Base-by-base conservation (phyloP, 768 basidiomycete genomes). In the Mycena polygramma region DNA sequence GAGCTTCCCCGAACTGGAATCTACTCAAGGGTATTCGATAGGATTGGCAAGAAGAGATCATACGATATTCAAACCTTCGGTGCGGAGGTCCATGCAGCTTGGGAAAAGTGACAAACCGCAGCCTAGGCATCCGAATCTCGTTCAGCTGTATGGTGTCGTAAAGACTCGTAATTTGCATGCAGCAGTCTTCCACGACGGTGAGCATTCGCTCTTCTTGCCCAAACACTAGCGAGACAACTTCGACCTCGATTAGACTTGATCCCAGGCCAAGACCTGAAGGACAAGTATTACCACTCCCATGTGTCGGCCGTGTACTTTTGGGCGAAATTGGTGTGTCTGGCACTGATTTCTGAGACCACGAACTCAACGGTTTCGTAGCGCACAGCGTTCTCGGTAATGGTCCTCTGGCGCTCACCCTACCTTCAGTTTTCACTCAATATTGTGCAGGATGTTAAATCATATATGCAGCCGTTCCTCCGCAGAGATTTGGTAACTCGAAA, bases 101-200 rank as follows among this genome's bases (percentile, higher is more conserved):
- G 30, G 4, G 7, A 30, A 54, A 20, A 30, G 4, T 36, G 2
- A 55, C 35, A 49, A 14, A 20, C n/a, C 7, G 1, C 35, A 11
- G 22, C 36, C 1, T 20, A 57, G 57, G 0, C 57, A 57, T 24
- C 57, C 57, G n/a, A 43, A 57, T 41, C 7, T 57, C 24, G 0
- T 45, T 1, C 57, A 58, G 8, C 41, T 58, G 26, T 58, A 45
- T 14, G 57, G 41, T 17, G 1, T 43, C 5, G 22, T 14, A 13
- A 13, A 43, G 17, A 22, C 41, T 0, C 22, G 14, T 5, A 24
- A 24, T 15, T 4, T 58, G 7, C 57, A 58, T 19, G 57, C 57
- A 6, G 24, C 57, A 4, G 26, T 58, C 7, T 58, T 58, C 20
- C 57, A 58, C 43, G 57, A 45, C n/a, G 57, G 57, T 58, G 26